phyloP scores from a whole-genome alignment of 352 stramenopile species.

The Pythium brachiatum region DNA sequence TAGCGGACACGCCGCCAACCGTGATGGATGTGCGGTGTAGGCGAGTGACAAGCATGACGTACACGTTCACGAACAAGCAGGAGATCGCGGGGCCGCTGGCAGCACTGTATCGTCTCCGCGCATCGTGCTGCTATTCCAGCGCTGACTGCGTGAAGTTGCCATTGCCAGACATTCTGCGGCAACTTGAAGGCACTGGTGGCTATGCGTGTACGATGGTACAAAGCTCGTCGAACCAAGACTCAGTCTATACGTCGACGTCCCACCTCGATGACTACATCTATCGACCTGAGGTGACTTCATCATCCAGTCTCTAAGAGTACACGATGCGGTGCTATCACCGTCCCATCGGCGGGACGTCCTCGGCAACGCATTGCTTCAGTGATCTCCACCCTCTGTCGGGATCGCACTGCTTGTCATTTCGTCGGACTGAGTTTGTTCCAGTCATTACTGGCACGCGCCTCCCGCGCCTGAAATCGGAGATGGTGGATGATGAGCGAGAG shows the following conservation, averaged over 20 bases:
- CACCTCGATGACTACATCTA: slow-evolving; percentile 10
- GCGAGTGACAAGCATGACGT: background rate
- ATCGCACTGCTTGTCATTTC: slow-evolving; percentile 10
- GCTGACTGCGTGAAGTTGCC: background rate
- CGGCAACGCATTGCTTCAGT: background rate
- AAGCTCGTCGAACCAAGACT: background rate
- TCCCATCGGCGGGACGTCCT: background rate
- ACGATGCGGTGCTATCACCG: slow-evolving; percentile 11
- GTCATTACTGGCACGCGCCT: slow-evolving; percentile 9
- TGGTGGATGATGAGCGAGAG: slow-evolving; percentile 7
- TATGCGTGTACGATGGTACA: slow-evolving; percentile 3
- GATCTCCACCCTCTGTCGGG: background rate
- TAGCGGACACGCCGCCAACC: background rate
- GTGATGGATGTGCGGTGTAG: background rate
- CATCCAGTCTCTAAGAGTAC: background rate
- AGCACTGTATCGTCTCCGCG: background rate
- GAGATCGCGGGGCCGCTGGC: background rate
- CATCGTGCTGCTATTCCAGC: background rate
- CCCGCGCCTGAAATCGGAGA: background rate
- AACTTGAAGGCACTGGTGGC: background rate
- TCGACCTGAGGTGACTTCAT: background rate
- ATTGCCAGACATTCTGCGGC: background rate
- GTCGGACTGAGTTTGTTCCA: slow-evolving; percentile 2
- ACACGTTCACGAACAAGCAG: background rate
- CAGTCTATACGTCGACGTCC: background rate